Conservation (phyloP, 2,329 filamentous ascomycete species). For the Talaromyces sp. region DNA sequence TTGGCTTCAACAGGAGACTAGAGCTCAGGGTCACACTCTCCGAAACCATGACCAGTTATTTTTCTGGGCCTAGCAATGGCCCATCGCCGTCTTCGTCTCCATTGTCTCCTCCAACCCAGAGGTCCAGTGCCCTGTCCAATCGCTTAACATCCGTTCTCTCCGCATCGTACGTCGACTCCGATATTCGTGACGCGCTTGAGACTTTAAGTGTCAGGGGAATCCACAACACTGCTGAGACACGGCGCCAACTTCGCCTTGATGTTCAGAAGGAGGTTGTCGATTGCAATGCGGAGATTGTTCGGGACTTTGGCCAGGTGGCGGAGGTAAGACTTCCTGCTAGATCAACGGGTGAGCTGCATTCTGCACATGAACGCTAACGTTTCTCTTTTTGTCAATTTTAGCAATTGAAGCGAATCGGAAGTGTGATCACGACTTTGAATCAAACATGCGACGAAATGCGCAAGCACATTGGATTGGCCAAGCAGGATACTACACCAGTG, state of each 20-base stretch:
- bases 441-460: slow-evolving; percentile 79
- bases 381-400: slow-evolving; percentile 41
- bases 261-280: slow-evolving; percentile 91
- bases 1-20: not conserved
- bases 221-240: slow-evolving; percentile 74
- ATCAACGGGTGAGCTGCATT: not conserved
- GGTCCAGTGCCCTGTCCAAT: slow-evolving; percentile 70
- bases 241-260: slow-evolving; percentile 77
- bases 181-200: slow-evolving; percentile 81
- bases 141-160: slow-evolving; percentile 86
- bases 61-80: slow-evolving; percentile 30
- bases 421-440: slow-evolving; percentile 77
- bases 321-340: slow-evolving; percentile 60
- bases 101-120: slow-evolving; percentile 36
- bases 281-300: slow-evolving; percentile 85
- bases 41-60: slow-evolving; percentile 40
- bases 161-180: slow-evolving; percentile 86
- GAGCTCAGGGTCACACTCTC: not conserved
- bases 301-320: slow-evolving; percentile 85
- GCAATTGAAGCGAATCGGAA: slow-evolving; percentile 85
- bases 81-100: slow-evolving; percentile 32
- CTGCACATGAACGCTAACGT: slow-evolving; percentile 14
- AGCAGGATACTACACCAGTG: slow-evolving; percentile 71
- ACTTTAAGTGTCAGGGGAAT: slow-evolving; percentile 74
- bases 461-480: slow-evolving; percentile 72